Percentiles rank a stretch among this genome's conserved stretches.
Evolutionary conservation across 1,284 basidiomycete species (phyloP).

Genomic region (Rhizoctonia solani): DNA sequence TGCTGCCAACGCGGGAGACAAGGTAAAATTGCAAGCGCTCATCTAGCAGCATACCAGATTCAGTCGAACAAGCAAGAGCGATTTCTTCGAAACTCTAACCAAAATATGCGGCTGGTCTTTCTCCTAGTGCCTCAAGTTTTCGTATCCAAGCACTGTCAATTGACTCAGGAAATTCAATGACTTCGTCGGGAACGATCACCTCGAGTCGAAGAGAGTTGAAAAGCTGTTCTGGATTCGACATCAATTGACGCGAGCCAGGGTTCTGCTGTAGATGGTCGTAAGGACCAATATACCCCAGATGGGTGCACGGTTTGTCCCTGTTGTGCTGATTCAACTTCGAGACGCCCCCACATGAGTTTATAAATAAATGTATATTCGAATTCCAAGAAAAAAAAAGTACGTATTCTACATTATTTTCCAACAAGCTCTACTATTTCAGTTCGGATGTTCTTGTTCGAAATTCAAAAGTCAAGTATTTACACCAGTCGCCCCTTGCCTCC

Average conservation of each 20-base stretch:
- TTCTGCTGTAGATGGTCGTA: neutral
- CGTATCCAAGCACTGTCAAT: constrained; percentile 60
- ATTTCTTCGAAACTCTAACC: constrained; percentile 53
- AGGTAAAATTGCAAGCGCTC: constrained; percentile 3
- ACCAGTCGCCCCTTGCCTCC: constrained; percentile 4
- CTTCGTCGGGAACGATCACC: constrained; percentile 67
- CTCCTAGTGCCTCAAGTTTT: constrained; percentile 47
- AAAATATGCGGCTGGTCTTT: constrained; percentile 68
- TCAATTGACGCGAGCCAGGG: neutral
- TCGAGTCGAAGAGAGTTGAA: constrained; percentile 66
- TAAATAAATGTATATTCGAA: neutral
- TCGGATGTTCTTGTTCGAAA: neutral
- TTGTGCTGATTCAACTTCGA: neutral
- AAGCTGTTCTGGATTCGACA: constrained; percentile 54
- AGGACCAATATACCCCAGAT: no score
- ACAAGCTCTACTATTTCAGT: neutral
- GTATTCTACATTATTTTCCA: neutral
- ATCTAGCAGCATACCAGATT: constrained; percentile 41
- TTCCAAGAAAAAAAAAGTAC: neutral
- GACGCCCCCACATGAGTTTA: no score
- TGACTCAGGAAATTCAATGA: constrained; percentile 59
- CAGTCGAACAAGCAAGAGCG: constrained; percentile 34
- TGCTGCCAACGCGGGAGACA: neutral
- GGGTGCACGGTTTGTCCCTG: neutral
- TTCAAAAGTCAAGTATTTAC: constrained; percentile 2